phyloP scores from a whole-genome alignment of 345 rosid genomes.

The Gynandropsis gynandra region DNA sequence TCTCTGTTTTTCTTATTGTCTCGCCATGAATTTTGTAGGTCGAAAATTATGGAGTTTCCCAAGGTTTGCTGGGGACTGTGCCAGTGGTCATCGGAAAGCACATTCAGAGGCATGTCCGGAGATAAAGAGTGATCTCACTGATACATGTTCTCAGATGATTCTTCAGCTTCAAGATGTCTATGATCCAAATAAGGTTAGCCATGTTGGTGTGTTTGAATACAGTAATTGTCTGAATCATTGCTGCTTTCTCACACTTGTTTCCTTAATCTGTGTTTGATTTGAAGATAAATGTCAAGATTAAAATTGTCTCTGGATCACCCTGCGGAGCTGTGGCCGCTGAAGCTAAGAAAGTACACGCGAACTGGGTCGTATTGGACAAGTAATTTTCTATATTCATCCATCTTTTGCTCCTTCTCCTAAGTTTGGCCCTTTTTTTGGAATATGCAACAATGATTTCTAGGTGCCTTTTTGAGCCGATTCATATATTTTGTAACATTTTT shows the following conservation, averaged over 20 bases:
- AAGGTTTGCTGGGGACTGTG: slow-evolving; percentile 90
- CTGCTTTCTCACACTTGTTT: neutral
- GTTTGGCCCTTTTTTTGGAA: no score
- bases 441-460: neutral
- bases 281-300: slow-evolving; percentile 87
- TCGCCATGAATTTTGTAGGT: slow-evolving; percentile 38
- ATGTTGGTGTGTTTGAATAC: neutral
- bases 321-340: slow-evolving; percentile 82
- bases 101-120: slow-evolving; percentile 56
- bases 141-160: slow-evolving; percentile 97
- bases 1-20: slow-evolving; percentile 4
- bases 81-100: slow-evolving; percentile 63
- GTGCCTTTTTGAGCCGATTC: neutral
- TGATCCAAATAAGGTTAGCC: slow-evolving; percentile 78
- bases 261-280: slow-evolving; percentile 7
- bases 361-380: slow-evolving; percentile 98
- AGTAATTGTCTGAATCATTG: slow-evolving; percentile 1
- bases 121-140: slow-evolving; percentile 66
- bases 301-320: slow-evolving; percentile 84
- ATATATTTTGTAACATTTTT: neutral
- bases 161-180: slow-evolving; percentile 95
- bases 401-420: neutral
- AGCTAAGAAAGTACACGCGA: slow-evolving; percentile 65
- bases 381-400: slow-evolving; percentile 23
- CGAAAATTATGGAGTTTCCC: slow-evolving; percentile 89